These are phyloP conservation scores for Daphne laureola DNA, from an alignment of 441 rosid genomes.

Conservation along the genomic window DNA sequence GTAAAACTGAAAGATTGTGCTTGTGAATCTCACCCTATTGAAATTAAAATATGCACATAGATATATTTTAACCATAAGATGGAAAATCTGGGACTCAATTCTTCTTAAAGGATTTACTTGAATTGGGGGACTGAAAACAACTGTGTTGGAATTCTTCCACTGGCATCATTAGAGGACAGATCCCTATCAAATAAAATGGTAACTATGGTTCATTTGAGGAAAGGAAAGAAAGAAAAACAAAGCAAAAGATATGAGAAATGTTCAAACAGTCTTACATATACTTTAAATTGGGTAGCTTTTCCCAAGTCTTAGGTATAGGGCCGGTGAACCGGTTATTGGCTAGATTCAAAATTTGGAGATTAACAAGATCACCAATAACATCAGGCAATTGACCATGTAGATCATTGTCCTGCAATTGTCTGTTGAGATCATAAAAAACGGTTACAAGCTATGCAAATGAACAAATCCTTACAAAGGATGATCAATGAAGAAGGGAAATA, in stretches of 20 bases:
- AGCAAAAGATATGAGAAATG: constrained; percentile 1
- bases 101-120: constrained; percentile 40
- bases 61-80: neutral
- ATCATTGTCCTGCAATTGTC: constrained; percentile 79
- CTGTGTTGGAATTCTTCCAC: constrained; percentile 56
- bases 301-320: constrained; percentile 66
- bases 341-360: constrained; percentile 59
- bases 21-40: neutral
- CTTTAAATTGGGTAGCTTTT: constrained; percentile 57
- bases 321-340: constrained; percentile 75
- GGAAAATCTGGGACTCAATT: neutral
- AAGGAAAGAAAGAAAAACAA: neutral
- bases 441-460: no score
- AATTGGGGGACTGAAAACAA: constrained; percentile 57
- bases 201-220: neutral
- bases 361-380: constrained; percentile 52
- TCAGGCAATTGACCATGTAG: constrained; percentile 66
- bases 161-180: constrained; percentile 61
- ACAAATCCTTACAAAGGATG: no score
- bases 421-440: constrained; percentile 23
- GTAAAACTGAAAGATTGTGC: constrained; percentile 49
- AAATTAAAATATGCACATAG: neutral
- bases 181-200: constrained; percentile 43
- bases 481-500: no score
- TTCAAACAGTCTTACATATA: constrained; percentile 40